Evolutionary conservation across 164 flowering plant species (phyloP).

Genomic region (Buxus sempervirens): DNA sequence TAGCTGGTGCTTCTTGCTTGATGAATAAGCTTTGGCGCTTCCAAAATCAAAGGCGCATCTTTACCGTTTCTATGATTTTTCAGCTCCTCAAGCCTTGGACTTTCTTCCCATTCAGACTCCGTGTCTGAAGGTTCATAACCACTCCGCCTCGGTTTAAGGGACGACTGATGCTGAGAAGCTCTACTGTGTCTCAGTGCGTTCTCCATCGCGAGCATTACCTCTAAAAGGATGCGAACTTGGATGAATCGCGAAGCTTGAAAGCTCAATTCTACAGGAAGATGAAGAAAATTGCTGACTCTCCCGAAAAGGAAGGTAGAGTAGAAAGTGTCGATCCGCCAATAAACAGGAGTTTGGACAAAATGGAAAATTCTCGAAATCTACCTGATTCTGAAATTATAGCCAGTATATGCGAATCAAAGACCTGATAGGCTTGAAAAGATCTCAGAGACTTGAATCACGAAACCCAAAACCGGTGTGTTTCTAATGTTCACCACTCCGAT

Average conservation of each 20-base stretch:
- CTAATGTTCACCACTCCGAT: neutral
- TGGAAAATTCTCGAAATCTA: neutral
- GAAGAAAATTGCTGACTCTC: neutral
- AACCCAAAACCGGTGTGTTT: too few species aligned
- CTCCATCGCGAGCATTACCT: constrained; percentile 30
- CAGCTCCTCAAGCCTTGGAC: constrained; percentile 32
- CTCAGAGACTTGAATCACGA: too few species aligned
- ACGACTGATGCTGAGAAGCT: constrained; percentile 16
- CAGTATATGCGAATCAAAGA: too few species aligned
- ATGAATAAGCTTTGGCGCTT: constrained; percentile 8
- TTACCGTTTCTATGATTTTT: neutral
- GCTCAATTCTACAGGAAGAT: neutral
- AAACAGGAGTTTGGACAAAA: neutral
- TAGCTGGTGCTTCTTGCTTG: constrained; percentile 25
- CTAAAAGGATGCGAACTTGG: neutral
- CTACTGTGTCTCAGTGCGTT: constrained; percentile 21
- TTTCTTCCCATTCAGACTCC: constrained; percentile 57
- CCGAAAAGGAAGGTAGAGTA: neutral
- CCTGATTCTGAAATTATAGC: too few species aligned
- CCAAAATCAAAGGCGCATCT: constrained; percentile 8
- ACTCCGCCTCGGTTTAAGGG: constrained; percentile 33
- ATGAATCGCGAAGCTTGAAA: neutral
- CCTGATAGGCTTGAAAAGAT: neutral
- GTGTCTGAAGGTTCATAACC: constrained; percentile 81
- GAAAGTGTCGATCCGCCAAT: neutral